Base-by-base conservation (phyloP, 805 yeast species). In the Nakazawaea holstii region DNA sequence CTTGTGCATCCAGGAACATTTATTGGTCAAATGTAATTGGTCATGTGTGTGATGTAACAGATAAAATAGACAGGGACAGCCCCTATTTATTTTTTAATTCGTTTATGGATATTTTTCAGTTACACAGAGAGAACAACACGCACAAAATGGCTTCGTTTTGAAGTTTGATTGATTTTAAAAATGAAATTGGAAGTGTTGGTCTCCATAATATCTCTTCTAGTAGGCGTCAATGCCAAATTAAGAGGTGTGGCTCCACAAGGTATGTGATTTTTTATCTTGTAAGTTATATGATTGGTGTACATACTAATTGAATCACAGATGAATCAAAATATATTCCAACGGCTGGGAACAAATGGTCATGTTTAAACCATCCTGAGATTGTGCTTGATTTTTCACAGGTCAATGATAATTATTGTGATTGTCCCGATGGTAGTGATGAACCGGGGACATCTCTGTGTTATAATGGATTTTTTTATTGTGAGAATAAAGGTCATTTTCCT, bases 371-470 rank as follows among this genome's bases (percentile, higher is more conserved):
- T 57, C 84, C 94, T 0, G 74, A 78, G n/a, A 77, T 89, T 5
- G 70, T 69, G 17, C 65, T 92, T 15, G 70, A 82, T 36, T 69
- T 70, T 44, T 68, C 68, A 33, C 86, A 82, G 58, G 74, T 92
- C 55, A 92, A 92, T 61, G 97, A 94, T 63, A 85, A 90, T 56
- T 84, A 75, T 59, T 92, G 98, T 66, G 98, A 94, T 59, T 92
- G 98, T 68, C 97, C 97, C 0, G 99, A 94, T 66, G 98, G 98
- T 0, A 81, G 91, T 4, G 99, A 94, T 67, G 98, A 94, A 63
- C 97, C 97, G 0, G 97, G 97, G 0, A 92, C 98, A 0, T 69
- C 84, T 35, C 97, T 97, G 0, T 92, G 98, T 63, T 58, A 64
- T 14, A 51, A 65, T 46, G 59, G 68, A 11, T 43, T 55, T 41